These are phyloP conservation scores for Neofusicoccum umdonicola DNA, from an alignment of 2,329 filamentous ascomycete species.

Conservation along the genomic window DNA sequence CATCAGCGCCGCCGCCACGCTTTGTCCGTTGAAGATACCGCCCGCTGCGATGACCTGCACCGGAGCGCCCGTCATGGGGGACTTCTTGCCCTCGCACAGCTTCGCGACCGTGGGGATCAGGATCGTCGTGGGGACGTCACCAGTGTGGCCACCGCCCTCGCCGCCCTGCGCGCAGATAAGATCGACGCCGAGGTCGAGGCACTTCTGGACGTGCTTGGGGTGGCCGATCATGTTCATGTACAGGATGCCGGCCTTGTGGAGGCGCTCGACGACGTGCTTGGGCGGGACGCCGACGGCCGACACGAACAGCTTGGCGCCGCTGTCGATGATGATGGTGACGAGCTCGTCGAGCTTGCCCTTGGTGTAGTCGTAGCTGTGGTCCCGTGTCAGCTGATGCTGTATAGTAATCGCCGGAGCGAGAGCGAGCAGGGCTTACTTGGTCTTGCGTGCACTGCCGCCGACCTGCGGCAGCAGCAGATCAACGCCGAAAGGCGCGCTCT, in stretches of 20 bases:
- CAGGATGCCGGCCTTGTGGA: conserved; percentile 82
- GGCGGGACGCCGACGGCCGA: conserved; percentile 94
- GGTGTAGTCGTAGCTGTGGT: conserved; percentile 90
- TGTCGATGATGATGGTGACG: conserved; percentile 88
- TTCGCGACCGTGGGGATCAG: conserved; percentile 91
- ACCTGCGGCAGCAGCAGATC: conserved; percentile 93
- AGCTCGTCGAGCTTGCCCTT: conserved; percentile 96
- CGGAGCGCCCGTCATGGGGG: conserved; percentile 78
- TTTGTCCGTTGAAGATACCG: conserved; percentile 89
- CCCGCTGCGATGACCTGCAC: conserved; percentile 93
- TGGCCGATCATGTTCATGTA: conserved; percentile 99
- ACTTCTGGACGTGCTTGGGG: conserved; percentile 98
- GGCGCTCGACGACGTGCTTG: conserved; percentile 80
- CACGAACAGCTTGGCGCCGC: conserved; percentile 88
- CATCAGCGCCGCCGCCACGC: conserved; percentile 85
- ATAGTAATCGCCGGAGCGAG: neutral
- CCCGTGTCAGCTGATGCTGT: neutral
- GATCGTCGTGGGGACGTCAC: conserved; percentile 85
- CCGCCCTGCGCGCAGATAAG: conserved; percentile 98
- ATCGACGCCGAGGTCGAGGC: conserved; percentile 81
- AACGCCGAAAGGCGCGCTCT: conserved; percentile 93
- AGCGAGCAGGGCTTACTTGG: conserved; percentile 60
- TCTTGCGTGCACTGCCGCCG: conserved; percentile 90
- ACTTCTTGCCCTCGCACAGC: conserved; percentile 75
- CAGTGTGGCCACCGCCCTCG: conserved; percentile 95